Evolutionary conservation across 495 filamentous ascomycete species (phyloP).

Genomic region (Aspergillus wentii): DNA sequence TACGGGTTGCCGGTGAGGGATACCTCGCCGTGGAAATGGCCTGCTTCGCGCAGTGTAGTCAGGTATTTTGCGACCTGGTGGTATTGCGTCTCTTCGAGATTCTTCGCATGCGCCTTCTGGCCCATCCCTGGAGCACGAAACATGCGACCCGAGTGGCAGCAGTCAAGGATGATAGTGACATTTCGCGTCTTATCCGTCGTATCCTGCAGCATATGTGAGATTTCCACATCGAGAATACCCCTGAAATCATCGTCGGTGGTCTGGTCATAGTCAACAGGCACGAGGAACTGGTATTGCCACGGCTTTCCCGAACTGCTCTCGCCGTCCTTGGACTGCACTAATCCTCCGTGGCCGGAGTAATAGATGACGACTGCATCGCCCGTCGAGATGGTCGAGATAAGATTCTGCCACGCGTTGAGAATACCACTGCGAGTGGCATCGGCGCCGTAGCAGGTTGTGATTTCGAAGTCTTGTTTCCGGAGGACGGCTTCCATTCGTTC

Average conservation of each 20-base stretch:
- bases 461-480: background rate
- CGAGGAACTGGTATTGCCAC: conserved; percentile 4
- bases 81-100: too few species aligned
- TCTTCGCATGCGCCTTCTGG: too few species aligned
- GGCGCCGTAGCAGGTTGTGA: background rate
- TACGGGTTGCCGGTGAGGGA: background rate
- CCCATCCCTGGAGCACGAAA: background rate
- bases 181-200: conserved; percentile 5
- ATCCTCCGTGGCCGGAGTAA: conserved; percentile 4
- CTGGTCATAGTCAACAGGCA: conserved; percentile 4
- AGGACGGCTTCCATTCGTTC: background rate
- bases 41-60: too few species aligned
- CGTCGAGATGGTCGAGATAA: background rate
- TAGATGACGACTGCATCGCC: conserved; percentile 4
- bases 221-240: conserved; percentile 6
- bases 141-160: conserved; percentile 5
- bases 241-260: background rate
- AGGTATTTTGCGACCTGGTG: too few species aligned
- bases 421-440: background rate
- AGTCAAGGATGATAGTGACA: conserved; percentile 6
- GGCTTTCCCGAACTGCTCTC: too few species aligned
- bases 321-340: background rate
- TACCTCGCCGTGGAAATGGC: background rate
- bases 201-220: conserved; percentile 3
- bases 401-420: background rate